Base-by-base conservation (phyloP, 768 basidiomycete species). In the Terana coerulea region DNA sequence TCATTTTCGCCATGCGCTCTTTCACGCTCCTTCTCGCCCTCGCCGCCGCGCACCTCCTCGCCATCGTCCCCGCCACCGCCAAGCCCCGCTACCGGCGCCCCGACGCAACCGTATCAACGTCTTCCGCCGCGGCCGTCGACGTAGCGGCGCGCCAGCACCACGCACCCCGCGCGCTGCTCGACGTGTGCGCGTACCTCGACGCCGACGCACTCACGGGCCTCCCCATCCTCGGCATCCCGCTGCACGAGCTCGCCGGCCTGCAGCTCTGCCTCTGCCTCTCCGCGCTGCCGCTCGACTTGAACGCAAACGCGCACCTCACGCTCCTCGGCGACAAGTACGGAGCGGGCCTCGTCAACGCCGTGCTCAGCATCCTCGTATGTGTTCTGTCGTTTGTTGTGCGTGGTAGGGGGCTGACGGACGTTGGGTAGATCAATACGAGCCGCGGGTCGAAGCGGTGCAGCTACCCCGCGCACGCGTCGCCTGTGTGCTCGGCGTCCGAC, bases 181-280 rank as follows among this genome's bases (percentile, higher is more conserved):
- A 63, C 31, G 34, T 49, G n/a, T 64, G 64, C 43, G 58, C 53
- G 12, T 47, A 49, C 37, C 36, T 66, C 40, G 60, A 61, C 40
- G 25, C 47, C 12, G 11, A 26, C 42, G 31, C 33, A 22, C 28
- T 59, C 24, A 21, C 53, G 29, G 34, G 25, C 35, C 29, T 34
- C 19, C 19, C 14, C 33, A 17, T 52, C 40, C 48, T 58, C 29
- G 37, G 11, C 14, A 40, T 55, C 12, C 53, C 57, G 21, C 8
- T 36, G 11, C 24, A 19, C 26, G 25, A 30, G 11, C 42, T 60
- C 34, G 17, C 35, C 35, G 49, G 45, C 24, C 30, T 68, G 41
- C 51, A 68, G 35, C 61, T 72, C 17, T 75, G 74, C 56, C 56
- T 76, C 8, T 76, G 75, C 55, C 59, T 74, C 22, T 70, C 73